Percentiles rank a stretch among this genome's conserved stretches.
Conservation (phyloP, 257 asterid genomes). For the Osmanthus fragrans region DNA sequence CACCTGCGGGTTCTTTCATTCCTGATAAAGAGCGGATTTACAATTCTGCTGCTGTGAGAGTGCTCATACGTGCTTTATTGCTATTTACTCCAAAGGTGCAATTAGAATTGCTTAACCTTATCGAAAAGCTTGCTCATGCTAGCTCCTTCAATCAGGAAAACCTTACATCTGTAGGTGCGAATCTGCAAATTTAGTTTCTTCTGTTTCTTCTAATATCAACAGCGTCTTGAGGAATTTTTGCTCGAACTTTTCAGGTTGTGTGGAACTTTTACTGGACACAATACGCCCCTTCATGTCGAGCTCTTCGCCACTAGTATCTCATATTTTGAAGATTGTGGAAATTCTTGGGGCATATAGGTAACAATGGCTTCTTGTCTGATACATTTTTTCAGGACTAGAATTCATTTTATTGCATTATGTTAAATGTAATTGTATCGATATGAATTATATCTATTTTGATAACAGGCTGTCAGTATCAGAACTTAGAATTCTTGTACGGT, state of each 20-base stretch:
- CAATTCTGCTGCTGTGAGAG: conserved; percentile 93
- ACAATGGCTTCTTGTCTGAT: conserved; percentile 22
- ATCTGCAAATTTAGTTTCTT: conserved; percentile 25
- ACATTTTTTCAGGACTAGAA: conserved; percentile 15
- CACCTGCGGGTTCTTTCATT: conserved; percentile 65
- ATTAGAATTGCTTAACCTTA: conserved; percentile 79
- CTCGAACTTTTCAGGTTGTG: conserved; percentile 67
- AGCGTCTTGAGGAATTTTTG: conserved; percentile 20
- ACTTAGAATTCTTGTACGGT: conserved; percentile 84
- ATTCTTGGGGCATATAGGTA: conserved; percentile 97
- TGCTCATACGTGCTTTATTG: conserved; percentile 78
- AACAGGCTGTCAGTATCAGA: conserved; percentile 86
- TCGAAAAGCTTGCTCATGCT: conserved; percentile 87
- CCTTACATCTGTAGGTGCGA: conserved; percentile 95
- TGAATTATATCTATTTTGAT: conserved; percentile 21
- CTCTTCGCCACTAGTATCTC: conserved; percentile 74
- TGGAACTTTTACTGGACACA: conserved; percentile 94
- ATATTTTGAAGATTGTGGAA: conserved; percentile 83
- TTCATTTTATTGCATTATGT: conserved; percentile 19
- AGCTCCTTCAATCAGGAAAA: conserved; percentile 91
- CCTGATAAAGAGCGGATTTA: conserved; percentile 78
- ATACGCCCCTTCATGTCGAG: conserved; percentile 85
- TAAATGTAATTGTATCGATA: conserved; percentile 18
- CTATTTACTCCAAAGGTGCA: conserved; percentile 94
- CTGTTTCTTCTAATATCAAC: conserved; percentile 7